phyloP scores from a whole-genome alignment of 2,329 filamentous ascomycete genomes.

The Hansfordia pulvinata region DNA sequence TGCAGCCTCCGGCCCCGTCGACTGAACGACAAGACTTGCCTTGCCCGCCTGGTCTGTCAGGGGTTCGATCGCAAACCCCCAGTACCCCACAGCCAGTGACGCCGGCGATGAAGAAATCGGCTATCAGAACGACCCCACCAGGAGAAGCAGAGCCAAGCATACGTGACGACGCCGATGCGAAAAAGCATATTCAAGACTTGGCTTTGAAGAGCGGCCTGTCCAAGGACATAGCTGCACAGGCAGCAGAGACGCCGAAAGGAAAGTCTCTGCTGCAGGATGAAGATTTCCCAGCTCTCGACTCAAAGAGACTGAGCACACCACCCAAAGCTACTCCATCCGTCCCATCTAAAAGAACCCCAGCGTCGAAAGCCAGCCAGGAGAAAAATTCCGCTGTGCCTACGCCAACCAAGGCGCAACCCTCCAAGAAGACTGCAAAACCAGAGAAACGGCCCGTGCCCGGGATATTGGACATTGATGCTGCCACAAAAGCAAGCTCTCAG shows the following conservation, averaged over 20 bases:
- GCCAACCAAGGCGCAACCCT: conserved; percentile 8
- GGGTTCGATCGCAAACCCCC: too few relatives aligned
- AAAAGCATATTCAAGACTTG: conserved; percentile 28
- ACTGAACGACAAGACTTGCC: too few relatives aligned
- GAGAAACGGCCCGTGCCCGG: conserved; percentile 26
- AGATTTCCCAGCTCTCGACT: conserved; percentile 47
- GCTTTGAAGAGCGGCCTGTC: conserved; percentile 31
- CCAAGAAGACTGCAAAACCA: conserved; percentile 13
- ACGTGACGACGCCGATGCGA: conserved; percentile 16
- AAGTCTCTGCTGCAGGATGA: conserved; percentile 37
- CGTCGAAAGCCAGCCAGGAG: too few relatives aligned
- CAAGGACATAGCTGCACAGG: conserved; percentile 28
- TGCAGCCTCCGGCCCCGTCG: conserved; percentile 17
- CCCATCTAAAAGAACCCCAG: conserved; percentile 19
- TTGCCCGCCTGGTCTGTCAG: too few relatives aligned
- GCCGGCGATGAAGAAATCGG: conserved; percentile 12
- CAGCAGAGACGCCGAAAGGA: conserved; percentile 19
- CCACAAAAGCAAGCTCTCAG: conserved; percentile 23
- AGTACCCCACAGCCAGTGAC: conserved; percentile 18
- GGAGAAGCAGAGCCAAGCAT: conserved; percentile 8
- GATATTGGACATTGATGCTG: conserved; percentile 34
- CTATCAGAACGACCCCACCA: conserved; percentile 13
- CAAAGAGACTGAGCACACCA: conserved; percentile 23
- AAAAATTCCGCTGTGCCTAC: conserved; percentile 15
- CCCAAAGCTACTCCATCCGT: conserved; percentile 17